These are phyloP conservation scores for Polyplosphaeria fusca DNA, from an alignment of 495 filamentous ascomycete genomes.

Conservation along the genomic window DNA sequence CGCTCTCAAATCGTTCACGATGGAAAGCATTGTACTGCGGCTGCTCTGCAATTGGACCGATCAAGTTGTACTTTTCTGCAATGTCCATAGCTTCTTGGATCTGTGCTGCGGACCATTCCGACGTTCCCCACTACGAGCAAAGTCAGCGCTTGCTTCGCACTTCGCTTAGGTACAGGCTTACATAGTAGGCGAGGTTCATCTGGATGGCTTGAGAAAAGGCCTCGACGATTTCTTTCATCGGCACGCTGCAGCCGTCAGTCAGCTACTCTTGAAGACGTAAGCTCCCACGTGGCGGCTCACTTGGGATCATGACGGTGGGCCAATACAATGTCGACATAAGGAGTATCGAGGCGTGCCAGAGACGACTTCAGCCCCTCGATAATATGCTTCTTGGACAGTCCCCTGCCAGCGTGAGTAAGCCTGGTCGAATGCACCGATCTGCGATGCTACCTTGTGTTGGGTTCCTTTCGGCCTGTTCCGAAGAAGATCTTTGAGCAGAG, in stretches of 20 bases:
- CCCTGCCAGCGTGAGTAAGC: constrained; percentile 17
- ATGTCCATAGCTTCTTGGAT: constrained; percentile 55
- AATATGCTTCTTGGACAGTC: constrained; percentile 48
- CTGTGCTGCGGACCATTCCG: constrained; percentile 54
- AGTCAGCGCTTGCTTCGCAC: background rate
- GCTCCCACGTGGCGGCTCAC: constrained; percentile 13
- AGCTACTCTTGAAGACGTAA: background rate
- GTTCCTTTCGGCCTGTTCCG: constrained; percentile 48
- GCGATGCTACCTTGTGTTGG: constrained; percentile 43
- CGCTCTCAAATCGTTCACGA: constrained; percentile 52
- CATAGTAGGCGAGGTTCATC: constrained; percentile 46
- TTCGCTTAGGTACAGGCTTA: too few relatives aligned
- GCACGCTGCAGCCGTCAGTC: constrained; percentile 35
- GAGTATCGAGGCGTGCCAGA: constrained; percentile 44
- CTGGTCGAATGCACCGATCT: background rate
- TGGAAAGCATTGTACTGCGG: constrained; percentile 58
- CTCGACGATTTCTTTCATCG: constrained; percentile 52
- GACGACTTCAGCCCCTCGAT: constrained; percentile 50
- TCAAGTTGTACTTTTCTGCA: constrained; percentile 56
- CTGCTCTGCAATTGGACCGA: constrained; percentile 57
- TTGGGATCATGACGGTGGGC: constrained; percentile 47
- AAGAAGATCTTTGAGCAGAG: too few relatives aligned
- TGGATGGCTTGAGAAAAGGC: constrained; percentile 50
- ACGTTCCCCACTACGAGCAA: constrained; percentile 57
- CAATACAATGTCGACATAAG: constrained; percentile 51